Conservation (phyloP, 2,329 filamentous ascomycete species). For the Fusarium succisae region DNA sequence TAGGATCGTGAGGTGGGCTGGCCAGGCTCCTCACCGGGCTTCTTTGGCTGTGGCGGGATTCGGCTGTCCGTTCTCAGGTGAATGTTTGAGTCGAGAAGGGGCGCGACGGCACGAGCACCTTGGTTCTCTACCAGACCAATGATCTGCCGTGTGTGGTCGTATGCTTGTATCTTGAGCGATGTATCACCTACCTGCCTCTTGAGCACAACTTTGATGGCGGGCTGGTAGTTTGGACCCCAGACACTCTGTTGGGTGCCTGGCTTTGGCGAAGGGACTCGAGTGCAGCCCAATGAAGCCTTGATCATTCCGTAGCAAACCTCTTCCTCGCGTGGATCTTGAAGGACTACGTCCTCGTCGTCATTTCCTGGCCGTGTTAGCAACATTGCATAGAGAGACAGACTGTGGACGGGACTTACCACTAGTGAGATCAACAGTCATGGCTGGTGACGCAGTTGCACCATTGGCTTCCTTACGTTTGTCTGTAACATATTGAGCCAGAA, state of each 20-base stretch:
- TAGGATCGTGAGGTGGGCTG: conserved; percentile 68
- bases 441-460: conserved; percentile 39
- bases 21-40: conserved; percentile 71
- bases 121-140: conserved; percentile 80
- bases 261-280: conserved; percentile 74
- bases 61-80: conserved; percentile 77
- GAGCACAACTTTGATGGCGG: conserved; percentile 77
- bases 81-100: conserved; percentile 74
- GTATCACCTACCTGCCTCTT: conserved; percentile 65
- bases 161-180: conserved; percentile 72
- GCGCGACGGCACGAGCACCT: conserved; percentile 73
- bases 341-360: conserved; percentile 67
- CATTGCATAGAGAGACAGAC: conserved; percentile 10
- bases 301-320: conserved; percentile 86
- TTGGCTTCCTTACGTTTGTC: conserved; percentile 62
- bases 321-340: conserved; percentile 69
- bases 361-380: conserved; percentile 37
- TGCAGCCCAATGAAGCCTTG: conserved; percentile 73
- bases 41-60: conserved; percentile 73
- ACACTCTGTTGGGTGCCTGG: conserved; percentile 67
- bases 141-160: conserved; percentile 74
- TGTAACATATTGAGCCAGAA: conserved; percentile 73
- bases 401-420: conserved; percentile 50
- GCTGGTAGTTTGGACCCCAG: conserved; percentile 70
- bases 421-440: conserved; percentile 67